Conservation (phyloP, 176 grass and related monocot species). For the Canna indica region DNA sequence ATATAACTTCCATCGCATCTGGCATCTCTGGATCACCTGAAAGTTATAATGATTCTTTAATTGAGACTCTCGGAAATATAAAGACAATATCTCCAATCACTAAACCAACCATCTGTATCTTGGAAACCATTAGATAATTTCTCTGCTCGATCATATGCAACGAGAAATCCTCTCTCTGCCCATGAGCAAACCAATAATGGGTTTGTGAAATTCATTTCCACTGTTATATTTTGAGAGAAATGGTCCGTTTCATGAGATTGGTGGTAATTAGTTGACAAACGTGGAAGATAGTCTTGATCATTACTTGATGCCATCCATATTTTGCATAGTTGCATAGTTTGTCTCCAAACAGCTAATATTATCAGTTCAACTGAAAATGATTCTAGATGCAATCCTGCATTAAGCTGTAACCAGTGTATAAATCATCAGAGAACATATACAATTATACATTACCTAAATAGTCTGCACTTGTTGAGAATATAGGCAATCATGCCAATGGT, state of each 20-base stretch:
- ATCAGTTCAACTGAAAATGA: slow-evolving; percentile 57
- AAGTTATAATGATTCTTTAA: slow-evolving; percentile 16
- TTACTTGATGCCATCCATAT: slow-evolving; percentile 26
- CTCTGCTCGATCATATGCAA: slow-evolving; percentile 60
- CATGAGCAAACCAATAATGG: slow-evolving; percentile 30
- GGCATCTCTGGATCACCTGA: slow-evolving; percentile 59
- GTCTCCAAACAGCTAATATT: slow-evolving; percentile 54
- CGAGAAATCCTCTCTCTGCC: slow-evolving; percentile 59
- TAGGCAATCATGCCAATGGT: too few relatives aligned
- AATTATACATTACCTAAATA: background rate
- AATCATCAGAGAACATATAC: background rate
- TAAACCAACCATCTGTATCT: slow-evolving; percentile 35
- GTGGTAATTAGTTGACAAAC: slow-evolving; percentile 11
- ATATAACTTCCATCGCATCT: slow-evolving; percentile 67
- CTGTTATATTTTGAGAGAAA: slow-evolving; percentile 20
- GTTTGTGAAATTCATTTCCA: slow-evolving; percentile 37
- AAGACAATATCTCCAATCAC: slow-evolving; percentile 1
- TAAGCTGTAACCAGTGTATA: slow-evolving; percentile 31
- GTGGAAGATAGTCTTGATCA: slow-evolving; percentile 14
- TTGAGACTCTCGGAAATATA: slow-evolving; percentile 4
- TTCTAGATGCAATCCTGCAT: slow-evolving; percentile 42
- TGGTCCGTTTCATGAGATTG: slow-evolving; percentile 13
- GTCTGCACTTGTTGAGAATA: too few relatives aligned
- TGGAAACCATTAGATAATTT: slow-evolving; percentile 40
- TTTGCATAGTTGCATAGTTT: slow-evolving; percentile 36